Conservation (phyloP, 768 basidiomycete species). For the Russula earlei region DNA sequence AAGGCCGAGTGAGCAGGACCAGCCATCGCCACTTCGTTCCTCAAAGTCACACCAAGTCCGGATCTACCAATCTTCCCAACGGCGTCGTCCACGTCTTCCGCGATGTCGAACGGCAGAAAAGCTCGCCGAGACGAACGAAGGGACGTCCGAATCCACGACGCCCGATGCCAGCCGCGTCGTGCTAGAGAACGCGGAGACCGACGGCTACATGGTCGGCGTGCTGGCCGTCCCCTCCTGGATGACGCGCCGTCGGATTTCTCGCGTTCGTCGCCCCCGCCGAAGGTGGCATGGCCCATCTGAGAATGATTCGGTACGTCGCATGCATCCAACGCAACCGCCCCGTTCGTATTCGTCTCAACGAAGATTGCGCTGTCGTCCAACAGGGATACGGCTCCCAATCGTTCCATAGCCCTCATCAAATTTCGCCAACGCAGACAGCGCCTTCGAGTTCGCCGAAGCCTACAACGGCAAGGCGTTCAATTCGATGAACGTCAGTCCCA, state of each 20-base stretch:
- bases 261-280: constrained; percentile 83
- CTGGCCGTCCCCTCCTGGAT: constrained; percentile 93
- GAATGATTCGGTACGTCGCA: constrained; percentile 70
- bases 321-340: no score
- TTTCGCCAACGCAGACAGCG: constrained; percentile 64
- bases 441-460: constrained; percentile 73
- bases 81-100: constrained; percentile 80
- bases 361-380: not conserved
- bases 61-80: constrained; percentile 71
- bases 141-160: constrained; percentile 19
- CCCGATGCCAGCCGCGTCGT: constrained; percentile 3
- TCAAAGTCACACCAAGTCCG: constrained; percentile 43
- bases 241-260: constrained; percentile 84
- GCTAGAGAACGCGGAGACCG: constrained; percentile 31
- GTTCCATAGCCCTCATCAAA: constrained; percentile 81
- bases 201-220: constrained; percentile 74
- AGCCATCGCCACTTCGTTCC: constrained; percentile 46
- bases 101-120: constrained; percentile 36
- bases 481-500: constrained; percentile 67
- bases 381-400: constrained; percentile 79
- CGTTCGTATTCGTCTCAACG: constrained; percentile 1
- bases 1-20: constrained; percentile 12
- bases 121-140: constrained; percentile 25
- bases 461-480: constrained; percentile 91
- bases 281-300: constrained; percentile 77